Evolutionary conservation across 129 eudicot genomes (phyloP).

Genomic region (Flaveria bidentis): DNA sequence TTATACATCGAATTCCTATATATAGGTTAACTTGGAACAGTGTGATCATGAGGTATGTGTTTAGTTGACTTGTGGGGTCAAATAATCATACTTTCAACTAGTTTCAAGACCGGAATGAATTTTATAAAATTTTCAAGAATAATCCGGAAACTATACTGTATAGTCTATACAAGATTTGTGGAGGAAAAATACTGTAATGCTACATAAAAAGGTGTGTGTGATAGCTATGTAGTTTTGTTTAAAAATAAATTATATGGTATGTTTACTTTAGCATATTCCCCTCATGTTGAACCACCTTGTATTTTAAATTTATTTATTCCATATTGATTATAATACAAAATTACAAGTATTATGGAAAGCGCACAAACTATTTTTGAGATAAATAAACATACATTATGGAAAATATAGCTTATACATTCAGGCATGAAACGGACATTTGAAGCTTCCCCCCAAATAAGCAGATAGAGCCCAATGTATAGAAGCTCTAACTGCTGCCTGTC

Average conservation of each 20-base stretch:
- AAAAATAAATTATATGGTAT: background rate
- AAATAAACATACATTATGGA: constrained; percentile 69
- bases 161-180: background rate
- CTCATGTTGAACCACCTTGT: constrained; percentile 9
- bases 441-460: constrained; percentile 99
- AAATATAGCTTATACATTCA: constrained; percentile 95
- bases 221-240: constrained; percentile 15
- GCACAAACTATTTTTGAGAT: constrained; percentile 1
- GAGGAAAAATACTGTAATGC: background rate
- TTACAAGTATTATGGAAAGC: constrained; percentile 10
- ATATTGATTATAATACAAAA: constrained; percentile 9
- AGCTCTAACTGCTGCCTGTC: constrained; percentile 83
- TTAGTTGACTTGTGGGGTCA: constrained; percentile 13
- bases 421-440: constrained; percentile 99
- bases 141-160: background rate
- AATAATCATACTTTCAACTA: constrained; percentile 13
- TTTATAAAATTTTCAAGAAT: background rate
- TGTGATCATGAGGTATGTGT: background rate
- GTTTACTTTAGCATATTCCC: background rate
- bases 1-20: background rate
- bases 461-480: constrained; percentile 90
- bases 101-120: background rate
- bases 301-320: constrained; percentile 3
- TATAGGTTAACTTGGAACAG: background rate
- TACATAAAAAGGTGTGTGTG: constrained; percentile 5